phyloP scores from a whole-genome alignment of 2,329 filamentous ascomycete genomes.

The Claviceps purpurea region DNA sequence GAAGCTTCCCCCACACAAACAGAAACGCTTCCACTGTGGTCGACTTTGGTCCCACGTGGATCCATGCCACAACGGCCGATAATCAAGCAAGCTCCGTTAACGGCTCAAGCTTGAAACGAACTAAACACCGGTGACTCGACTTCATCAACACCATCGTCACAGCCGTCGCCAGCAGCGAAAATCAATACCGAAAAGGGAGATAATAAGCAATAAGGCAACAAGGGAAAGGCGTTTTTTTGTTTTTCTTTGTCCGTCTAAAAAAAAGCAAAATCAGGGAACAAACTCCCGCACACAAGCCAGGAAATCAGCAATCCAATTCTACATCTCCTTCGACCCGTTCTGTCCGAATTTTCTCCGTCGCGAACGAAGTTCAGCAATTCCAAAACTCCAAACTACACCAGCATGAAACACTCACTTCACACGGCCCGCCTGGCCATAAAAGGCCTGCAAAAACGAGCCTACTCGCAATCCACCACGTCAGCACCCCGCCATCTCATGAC shows the following conservation, averaged over 20 bases:
- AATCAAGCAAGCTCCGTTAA: not conserved
- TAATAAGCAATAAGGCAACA: not conserved
- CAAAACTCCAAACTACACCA: not conserved
- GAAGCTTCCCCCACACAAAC: not conserved
- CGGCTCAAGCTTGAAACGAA: not conserved
- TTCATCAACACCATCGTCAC: not conserved
- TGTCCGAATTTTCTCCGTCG: too few relatives aligned
- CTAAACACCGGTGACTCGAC: not conserved
- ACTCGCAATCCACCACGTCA: slow-evolving; percentile 24
- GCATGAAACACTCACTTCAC: slow-evolving; percentile 22
- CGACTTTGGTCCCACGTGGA: not conserved
- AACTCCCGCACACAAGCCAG: too few relatives aligned
- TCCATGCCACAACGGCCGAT: not conserved
- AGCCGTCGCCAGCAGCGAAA: not conserved
- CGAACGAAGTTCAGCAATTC: not conserved
- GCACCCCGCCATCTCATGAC: slow-evolving; percentile 76
- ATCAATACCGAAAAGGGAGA: not conserved
- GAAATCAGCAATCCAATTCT: too few relatives aligned
- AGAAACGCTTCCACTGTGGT: not conserved
- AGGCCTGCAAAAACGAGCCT: slow-evolving; percentile 28
- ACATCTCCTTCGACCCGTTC: too few relatives aligned
- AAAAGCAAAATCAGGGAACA: too few relatives aligned
- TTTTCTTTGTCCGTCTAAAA: too few relatives aligned
- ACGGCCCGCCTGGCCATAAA: slow-evolving; percentile 20
- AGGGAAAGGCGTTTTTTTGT: not conserved